These are phyloP conservation scores for Sugiyamaella neomexicana DNA, from an alignment of 1,139 yeast species.

Conservation along the genomic window DNA sequence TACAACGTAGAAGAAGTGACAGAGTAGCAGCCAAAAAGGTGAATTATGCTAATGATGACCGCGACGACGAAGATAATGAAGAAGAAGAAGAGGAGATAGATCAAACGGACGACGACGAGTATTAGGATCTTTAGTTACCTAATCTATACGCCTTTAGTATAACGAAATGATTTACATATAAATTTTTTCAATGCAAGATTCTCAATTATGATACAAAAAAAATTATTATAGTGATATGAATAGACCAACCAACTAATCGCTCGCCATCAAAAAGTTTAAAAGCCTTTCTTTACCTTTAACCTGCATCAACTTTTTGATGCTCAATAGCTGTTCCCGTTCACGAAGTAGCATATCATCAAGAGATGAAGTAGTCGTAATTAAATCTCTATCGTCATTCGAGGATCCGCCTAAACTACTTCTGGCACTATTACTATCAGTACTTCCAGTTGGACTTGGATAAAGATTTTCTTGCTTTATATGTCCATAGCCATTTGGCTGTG, in stretches of 20 bases:
- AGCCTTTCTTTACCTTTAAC: constrained; percentile 70
- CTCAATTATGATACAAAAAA: constrained; percentile 14
- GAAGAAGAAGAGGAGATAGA: constrained; percentile 7
- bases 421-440: constrained; percentile 15
- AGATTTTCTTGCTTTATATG: background rate
- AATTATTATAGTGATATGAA: background rate
- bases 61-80: constrained; percentile 21
- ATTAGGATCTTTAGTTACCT: constrained; percentile 1
- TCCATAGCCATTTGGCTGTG: background rate
- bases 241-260: background rate
- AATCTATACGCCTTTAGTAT: background rate
- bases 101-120: constrained; percentile 21
- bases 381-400: constrained; percentile 10
- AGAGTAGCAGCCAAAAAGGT: constrained; percentile 10
- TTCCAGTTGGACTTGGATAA: constrained; percentile 12
- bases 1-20: constrained; percentile 7
- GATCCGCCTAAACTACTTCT: constrained; percentile 16
- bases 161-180: background rate
- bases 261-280: constrained; percentile 47
- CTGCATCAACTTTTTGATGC: constrained; percentile 61
- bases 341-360: constrained; percentile 33
- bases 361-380: constrained; percentile 7
- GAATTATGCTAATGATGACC: constrained; percentile 21
- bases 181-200: constrained; percentile 6
- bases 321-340: constrained; percentile 55